Evolutionary conservation across 1,139 yeast species (phyloP).

Genomic region (Geotrichum phurueaensis): DNA sequence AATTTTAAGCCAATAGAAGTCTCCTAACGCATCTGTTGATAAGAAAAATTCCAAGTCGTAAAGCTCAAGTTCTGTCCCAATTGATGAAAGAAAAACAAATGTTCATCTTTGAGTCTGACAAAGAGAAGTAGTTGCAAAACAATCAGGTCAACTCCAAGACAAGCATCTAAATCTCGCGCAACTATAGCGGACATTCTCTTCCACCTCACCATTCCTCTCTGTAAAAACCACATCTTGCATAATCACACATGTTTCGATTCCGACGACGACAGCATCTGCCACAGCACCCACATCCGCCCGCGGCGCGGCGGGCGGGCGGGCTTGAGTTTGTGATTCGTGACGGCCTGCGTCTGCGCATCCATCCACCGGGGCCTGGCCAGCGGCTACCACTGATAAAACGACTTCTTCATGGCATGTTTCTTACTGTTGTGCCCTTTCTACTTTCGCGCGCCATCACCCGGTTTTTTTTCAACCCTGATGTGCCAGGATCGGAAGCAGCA

Average conservation of each 20-base stretch:
- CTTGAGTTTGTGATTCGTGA: background rate
- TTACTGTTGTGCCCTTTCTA: background rate
- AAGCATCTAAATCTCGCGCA: background rate
- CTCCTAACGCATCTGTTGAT: background rate
- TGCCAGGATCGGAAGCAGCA: background rate
- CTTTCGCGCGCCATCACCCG: background rate
- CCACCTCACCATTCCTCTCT: background rate
- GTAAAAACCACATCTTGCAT: background rate
- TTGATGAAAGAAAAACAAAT: background rate
- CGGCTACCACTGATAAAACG: background rate
- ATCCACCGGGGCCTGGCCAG: background rate
- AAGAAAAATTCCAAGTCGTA: background rate
- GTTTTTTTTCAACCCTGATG: background rate
- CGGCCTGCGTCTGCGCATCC: background rate
- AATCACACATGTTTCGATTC: background rate
- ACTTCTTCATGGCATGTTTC: background rate
- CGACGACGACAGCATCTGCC: background rate
- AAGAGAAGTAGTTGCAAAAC: background rate
- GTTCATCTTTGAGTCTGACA: background rate
- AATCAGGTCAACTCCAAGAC: background rate
- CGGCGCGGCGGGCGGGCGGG: background rate
- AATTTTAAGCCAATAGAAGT: background rate
- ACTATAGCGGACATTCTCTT: background rate
- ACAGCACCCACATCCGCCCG: background rate
- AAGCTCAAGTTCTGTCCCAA: background rate